These are phyloP conservation scores for Mycena rosella DNA, from an alignment of 768 basidiomycete genomes.

Conservation along the genomic window DNA sequence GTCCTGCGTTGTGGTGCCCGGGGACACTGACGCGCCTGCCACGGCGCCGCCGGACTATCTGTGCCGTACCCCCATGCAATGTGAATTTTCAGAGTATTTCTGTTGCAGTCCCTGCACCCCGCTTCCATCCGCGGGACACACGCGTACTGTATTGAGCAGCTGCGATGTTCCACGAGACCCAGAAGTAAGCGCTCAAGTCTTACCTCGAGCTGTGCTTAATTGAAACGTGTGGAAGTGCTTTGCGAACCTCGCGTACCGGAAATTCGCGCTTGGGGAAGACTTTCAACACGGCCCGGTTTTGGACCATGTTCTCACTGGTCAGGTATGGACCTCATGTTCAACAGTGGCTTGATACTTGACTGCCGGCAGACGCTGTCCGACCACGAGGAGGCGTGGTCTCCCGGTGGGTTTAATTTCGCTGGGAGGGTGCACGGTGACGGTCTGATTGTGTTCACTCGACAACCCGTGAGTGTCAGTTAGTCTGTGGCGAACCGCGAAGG, in stretches of 20 bases:
- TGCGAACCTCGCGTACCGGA: constrained; percentile 43
- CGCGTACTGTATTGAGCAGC: too few species aligned
- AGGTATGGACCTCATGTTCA: constrained; percentile 49
- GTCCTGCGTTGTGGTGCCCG: constrained; percentile 25
- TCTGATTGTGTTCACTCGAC: constrained; percentile 68
- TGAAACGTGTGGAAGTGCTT: constrained; percentile 20
- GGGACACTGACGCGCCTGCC: constrained; percentile 18
- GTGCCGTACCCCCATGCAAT: constrained; percentile 65
- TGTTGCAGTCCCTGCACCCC: constrained; percentile 59
- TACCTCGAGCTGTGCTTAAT: background rate
- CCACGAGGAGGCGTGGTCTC: constrained; percentile 74
- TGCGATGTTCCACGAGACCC: background rate
- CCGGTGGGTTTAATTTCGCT: constrained; percentile 62
- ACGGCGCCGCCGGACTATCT: constrained; percentile 46
- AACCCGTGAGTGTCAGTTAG: constrained; percentile 61
- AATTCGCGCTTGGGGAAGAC: constrained; percentile 26
- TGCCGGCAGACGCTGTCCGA: constrained; percentile 60
- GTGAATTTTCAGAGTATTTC: constrained; percentile 58
- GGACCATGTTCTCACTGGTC: constrained; percentile 55
- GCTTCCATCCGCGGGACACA: constrained; percentile 44
- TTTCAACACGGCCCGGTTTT: constrained; percentile 32
- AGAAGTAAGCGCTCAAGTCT: background rate
- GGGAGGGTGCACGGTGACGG: constrained; percentile 74
- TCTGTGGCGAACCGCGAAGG: constrained; percentile 11
- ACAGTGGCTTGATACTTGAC: constrained; percentile 29